Conservation (phyloP, 768 basidiomycete genomes). For the Termitomyces sp. region DNA sequence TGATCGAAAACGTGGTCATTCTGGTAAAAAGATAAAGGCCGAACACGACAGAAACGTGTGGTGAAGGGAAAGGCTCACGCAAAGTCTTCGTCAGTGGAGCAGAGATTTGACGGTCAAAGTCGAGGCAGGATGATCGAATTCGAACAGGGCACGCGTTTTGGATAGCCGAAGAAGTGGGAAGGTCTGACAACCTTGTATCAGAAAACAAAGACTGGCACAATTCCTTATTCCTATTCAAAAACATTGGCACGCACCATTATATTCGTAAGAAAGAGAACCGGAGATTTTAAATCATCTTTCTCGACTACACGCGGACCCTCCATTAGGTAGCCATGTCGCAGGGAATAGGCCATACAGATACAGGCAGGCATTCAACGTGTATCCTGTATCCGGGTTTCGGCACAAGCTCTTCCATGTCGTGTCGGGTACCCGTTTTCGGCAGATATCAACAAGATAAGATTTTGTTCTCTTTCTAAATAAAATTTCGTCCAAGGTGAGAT, state of each 20-base stretch:
- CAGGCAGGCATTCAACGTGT: constrained; percentile 56
- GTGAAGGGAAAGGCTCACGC: constrained; percentile 62
- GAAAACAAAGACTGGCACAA: constrained; percentile 22
- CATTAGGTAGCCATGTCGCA: constrained; percentile 56
- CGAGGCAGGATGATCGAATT: constrained; percentile 68
- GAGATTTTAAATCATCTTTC: constrained; percentile 27
- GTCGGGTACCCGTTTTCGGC: constrained; percentile 53
- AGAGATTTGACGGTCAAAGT: constrained; percentile 56
- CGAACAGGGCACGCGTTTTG: constrained; percentile 63
- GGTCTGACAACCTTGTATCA: constrained; percentile 35
- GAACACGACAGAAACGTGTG: constrained; percentile 75
- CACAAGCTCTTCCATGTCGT: constrained; percentile 61
- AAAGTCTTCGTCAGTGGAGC: constrained; percentile 71
- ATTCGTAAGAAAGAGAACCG: constrained; percentile 19
- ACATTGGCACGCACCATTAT: constrained; percentile 12
- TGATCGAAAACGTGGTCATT: constrained; percentile 77
- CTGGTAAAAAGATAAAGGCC: constrained; percentile 68
- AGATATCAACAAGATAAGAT: constrained; percentile 56
- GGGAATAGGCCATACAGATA: constrained; percentile 44
- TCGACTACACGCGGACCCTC: constrained; percentile 19
- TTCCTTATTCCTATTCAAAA: constrained; percentile 18
- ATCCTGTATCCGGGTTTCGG: constrained; percentile 64
- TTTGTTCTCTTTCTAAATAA: constrained; percentile 22
- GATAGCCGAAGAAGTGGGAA: constrained; percentile 45
- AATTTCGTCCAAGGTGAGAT: not conserved